A percentile compares a stretch with the other conserved stretches of the same genome.
phyloP scores from a whole-genome alignment of 768 basidiomycete species.

The Pleurotus sapidus region DNA sequence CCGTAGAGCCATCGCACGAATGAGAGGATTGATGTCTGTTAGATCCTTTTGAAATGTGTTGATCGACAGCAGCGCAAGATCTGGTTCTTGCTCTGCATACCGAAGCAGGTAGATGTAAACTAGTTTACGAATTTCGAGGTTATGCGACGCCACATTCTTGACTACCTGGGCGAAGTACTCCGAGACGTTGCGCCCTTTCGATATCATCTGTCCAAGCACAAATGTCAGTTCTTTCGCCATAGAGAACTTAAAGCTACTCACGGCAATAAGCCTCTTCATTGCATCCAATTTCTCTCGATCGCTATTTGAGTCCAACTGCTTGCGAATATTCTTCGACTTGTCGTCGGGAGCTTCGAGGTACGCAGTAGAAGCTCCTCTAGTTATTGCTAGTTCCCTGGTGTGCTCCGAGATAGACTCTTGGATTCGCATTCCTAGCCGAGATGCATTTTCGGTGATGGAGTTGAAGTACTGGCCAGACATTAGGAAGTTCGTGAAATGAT shows the following conservation, averaged over 20 bases:
- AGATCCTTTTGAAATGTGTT: slow-evolving; percentile 99
- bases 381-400: slow-evolving; percentile 67
- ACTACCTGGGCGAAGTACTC: slow-evolving; percentile 96
- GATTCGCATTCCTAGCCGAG: slow-evolving; percentile 76
- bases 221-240: not conserved
- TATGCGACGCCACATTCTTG: slow-evolving; percentile 91
- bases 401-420: slow-evolving; percentile 83
- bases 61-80: slow-evolving; percentile 92
- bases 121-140: slow-evolving; percentile 92
- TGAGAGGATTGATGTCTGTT: slow-evolving; percentile 87
- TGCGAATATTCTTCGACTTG: slow-evolving; percentile 76
- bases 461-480: slow-evolving; percentile 49
- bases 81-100: slow-evolving; percentile 91
- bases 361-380: slow-evolving; percentile 49
- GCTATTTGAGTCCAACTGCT: slow-evolving; percentile 83
- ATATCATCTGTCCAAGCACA: slow-evolving; percentile 66
- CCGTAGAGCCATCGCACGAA: slow-evolving; percentile 93
- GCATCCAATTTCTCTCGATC: slow-evolving; percentile 93
- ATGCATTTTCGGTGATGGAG: slow-evolving; percentile 76
- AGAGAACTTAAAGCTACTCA: slow-evolving; percentile 36
- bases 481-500: not conserved
- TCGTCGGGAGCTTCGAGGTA: slow-evolving; percentile 78
- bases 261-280: slow-evolving; percentile 92
- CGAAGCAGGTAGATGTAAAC: slow-evolving; percentile 97
- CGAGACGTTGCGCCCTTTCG: slow-evolving; percentile 88